Base-by-base conservation (phyloP, 2,329 filamentous ascomycete species). In the Bisporella sp. region DNA sequence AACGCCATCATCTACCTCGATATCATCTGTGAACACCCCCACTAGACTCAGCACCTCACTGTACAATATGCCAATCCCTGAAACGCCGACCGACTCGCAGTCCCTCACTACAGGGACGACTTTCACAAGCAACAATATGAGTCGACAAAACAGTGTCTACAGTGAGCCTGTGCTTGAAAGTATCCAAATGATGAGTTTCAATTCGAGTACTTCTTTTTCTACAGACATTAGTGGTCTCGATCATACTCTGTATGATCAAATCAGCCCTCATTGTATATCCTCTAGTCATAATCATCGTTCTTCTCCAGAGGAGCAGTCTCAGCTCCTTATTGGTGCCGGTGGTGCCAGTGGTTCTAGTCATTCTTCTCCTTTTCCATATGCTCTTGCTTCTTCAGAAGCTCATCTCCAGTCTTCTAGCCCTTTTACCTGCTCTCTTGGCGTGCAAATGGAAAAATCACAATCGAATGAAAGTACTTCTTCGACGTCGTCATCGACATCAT, bases 401-500 rank as follows among this genome's bases (percentile, higher is more conserved):
- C 48, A 54, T 50, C 9, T 11, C 31, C 30, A 13, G 8, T 29
- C 8, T 11, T 37, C 35, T 9, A n/a, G 35, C n/a, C 35, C 8
- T 9, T 58, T 58, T 55, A 55, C 61, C 58, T 42, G 48, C 48
- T 54, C 48, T 53, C 57, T 55, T 51, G 58, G 59, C 52, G 58
- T 59, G 52, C 60, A 62, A 56, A 66, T 66, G 62, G 58, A 65
- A 52, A 61, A 64, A 47, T 63, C 62, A 51, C 51, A 59, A 46
- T 66, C 63, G 51, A 60, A 57, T 55, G 61, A 63, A 57, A 66
- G 63, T 60, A 62, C 51, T 57, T 62, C 57, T 45, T 65, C 63
- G 41, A 57, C 54, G 43, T 55, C 58, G 46, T 60, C 63, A 21
- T 61, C 55, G 5, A 48, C 59, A 32, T 57, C 61, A 31, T 62